Conservation (phyloP, 1,284 basidiomycete species). For the Apiotrichum sp. region DNA sequence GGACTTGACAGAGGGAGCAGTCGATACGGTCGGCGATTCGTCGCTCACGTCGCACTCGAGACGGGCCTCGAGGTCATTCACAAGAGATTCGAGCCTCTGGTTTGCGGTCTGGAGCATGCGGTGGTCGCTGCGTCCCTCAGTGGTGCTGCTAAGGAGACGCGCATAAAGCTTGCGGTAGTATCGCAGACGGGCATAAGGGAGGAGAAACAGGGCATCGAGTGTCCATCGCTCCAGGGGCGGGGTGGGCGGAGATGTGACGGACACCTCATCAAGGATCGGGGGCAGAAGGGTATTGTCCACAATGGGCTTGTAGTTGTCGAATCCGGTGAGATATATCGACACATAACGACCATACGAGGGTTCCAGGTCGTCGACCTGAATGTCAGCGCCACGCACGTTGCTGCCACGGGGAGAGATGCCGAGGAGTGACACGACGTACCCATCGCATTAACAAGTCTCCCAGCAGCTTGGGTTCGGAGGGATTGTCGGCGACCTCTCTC, state of each 20-base stretch:
- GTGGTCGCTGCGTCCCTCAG: slow-evolving; percentile 82
- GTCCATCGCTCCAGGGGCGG: slow-evolving; percentile 60
- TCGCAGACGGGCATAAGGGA: slow-evolving; percentile 75
- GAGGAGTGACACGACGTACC: slow-evolving; percentile 54
- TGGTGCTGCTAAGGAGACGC: slow-evolving; percentile 78
- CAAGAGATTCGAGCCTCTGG: slow-evolving; percentile 69
- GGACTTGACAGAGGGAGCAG: not conserved
- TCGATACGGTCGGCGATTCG: slow-evolving; percentile 19
- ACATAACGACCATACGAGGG: slow-evolving; percentile 79
- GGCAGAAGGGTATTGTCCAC: slow-evolving; percentile 66
- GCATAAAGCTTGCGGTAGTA: slow-evolving; percentile 93
- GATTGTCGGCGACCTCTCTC: slow-evolving; percentile 87
- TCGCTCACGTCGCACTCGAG: slow-evolving; percentile 45
- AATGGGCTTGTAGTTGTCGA: slow-evolving; percentile 76
- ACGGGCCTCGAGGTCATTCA: slow-evolving; percentile 62
- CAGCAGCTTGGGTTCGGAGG: slow-evolving; percentile 87
- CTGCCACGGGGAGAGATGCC: not conserved
- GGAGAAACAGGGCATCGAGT: slow-evolving; percentile 75
- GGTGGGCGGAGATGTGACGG: slow-evolving; percentile 56
- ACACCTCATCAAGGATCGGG: slow-evolving; percentile 65
- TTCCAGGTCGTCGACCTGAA: slow-evolving; percentile 81
- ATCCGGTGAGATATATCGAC: slow-evolving; percentile 65
- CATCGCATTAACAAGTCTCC: slow-evolving; percentile 96
- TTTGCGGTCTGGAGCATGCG: slow-evolving; percentile 71
- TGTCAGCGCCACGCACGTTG: not conserved